Evolutionary conservation across 2,329 filamentous ascomycete genomes (phyloP).

Genomic region (Pestalotiopsis sp.): DNA sequence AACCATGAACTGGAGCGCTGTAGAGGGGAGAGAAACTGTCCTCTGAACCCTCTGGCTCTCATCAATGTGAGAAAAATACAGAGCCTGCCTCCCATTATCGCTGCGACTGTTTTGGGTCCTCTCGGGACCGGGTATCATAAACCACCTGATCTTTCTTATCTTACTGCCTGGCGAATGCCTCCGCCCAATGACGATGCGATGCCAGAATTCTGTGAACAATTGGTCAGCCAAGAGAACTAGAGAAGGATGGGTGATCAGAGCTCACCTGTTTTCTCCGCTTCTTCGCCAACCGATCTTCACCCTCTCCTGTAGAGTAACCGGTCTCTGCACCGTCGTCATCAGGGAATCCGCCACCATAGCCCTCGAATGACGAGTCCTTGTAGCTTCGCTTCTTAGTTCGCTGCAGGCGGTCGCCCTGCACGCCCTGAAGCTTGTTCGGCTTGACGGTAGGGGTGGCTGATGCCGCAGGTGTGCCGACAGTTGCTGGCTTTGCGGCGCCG

Average conservation of each 20-base stretch:
- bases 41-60: neutral
- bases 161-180: conserved; percentile 53
- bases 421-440: conserved; percentile 35
- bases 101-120: conserved; percentile 18
- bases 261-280: conserved; percentile 70
- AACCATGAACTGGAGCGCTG: conserved; percentile 1
- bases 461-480: conserved; percentile 54
- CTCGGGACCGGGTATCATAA: conserved; percentile 45
- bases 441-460: conserved; percentile 33
- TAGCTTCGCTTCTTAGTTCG: conserved; percentile 77
- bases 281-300: conserved; percentile 59
- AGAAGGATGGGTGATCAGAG: conserved; percentile 31
- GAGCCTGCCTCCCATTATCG: conserved; percentile 18
- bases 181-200: conserved; percentile 45
- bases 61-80: conserved; percentile 21
- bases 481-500: conserved; percentile 34
- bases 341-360: conserved; percentile 72
- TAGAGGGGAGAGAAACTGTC: neutral
- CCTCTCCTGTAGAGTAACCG: conserved; percentile 74
- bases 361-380: conserved; percentile 73
- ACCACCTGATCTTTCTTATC: conserved; percentile 51
- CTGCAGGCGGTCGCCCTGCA: conserved; percentile 60
- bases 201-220: conserved; percentile 46
- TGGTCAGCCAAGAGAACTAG: conserved; percentile 43
- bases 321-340: conserved; percentile 67